Evolutionary conservation across 495 filamentous ascomycete species (phyloP), one percentile per base, ranked within the genome.

Genomic region (Neurospora sublineolata): DNA sequence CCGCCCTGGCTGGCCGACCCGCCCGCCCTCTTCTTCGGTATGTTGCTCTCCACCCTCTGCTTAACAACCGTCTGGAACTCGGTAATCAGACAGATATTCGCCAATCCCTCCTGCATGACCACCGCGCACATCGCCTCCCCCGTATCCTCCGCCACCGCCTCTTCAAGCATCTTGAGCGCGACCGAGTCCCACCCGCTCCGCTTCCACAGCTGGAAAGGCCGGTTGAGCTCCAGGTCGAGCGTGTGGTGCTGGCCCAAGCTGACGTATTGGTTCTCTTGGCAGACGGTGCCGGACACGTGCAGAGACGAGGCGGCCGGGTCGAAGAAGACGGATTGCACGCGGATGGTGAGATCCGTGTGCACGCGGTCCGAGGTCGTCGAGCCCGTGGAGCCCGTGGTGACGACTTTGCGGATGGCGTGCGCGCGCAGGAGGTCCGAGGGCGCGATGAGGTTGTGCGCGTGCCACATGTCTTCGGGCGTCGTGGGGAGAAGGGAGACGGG

Each of bases 391-490:
- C 89, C 86, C 60, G 88, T 86, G 41, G 87, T 89, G 16, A 88
- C 90, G 44, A 97, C 89, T 52, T 92, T 92, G 75, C 95, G 93
- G 71, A 95, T 83, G 52, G 95, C 93, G 69, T 90, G 91, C 37
- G 93, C 94, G 74, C 89, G 89, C 71, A 99, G 85, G 67, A 92
- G 82, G 75, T 99, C 96, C 42, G 83, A 86, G 33, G 89, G 87
- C 14, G 89, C 88, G 79, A 99, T 94, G 42, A 99, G 87, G 82
- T 99, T 99, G 86, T 97, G 94, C 79, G 91, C 91, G 77, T 97
- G 94, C 95, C 95, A 99, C 94, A 99, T 97, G 80, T 99, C 95
- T 83, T 98, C 95, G 38, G 94, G 93, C 76, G 97, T 95, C 78
- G 93, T 89, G 3, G 95, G 94, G 68, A 92, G 87, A 68, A 99